These are phyloP conservation scores for Globisporangium viniferum DNA, from an alignment of 352 stramenopile genomes.

Conservation along the genomic window DNA sequence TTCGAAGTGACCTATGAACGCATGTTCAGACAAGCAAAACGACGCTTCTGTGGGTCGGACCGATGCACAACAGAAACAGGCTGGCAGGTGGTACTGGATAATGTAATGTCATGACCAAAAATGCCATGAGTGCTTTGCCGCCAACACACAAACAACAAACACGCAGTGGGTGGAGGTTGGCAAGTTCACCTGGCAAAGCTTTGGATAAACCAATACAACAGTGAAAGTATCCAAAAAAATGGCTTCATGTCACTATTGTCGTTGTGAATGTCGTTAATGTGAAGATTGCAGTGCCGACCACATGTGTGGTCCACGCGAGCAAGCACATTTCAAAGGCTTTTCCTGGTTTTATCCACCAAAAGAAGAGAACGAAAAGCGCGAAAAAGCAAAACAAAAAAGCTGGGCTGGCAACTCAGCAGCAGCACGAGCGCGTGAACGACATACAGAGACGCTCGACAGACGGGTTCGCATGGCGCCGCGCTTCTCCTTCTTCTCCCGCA, in stretches of 20 bases:
- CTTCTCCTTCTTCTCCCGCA: neutral
- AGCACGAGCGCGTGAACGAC: too few species aligned
- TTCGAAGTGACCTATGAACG: too few species aligned
- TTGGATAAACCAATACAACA: too few species aligned
- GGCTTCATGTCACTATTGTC: constrained; percentile 3
- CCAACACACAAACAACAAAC: too few species aligned
- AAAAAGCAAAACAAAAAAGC: neutral
- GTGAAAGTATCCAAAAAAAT: neutral
- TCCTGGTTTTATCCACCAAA: neutral
- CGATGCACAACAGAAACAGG: too few species aligned
- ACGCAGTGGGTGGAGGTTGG: too few species aligned
- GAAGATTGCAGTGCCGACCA: neutral
- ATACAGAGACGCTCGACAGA: neutral
- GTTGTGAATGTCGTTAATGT: neutral
- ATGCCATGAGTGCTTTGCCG: too few species aligned
- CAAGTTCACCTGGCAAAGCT: too few species aligned
- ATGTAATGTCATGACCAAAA: too few species aligned
- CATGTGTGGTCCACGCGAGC: neutral
- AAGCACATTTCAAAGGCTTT: constrained; percentile 1
- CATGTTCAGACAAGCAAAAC: too few species aligned
- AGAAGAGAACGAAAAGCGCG: neutral
- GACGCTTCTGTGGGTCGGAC: too few species aligned
- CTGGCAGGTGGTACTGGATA: too few species aligned
- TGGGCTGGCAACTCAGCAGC: neutral
- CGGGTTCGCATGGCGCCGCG: neutral